Percentiles rank a stretch among this genome's conserved stretches.
These are phyloP conservation scores for Heterobasidion irregulare DNA, from an alignment of 1,284 basidiomycete species.

Conservation along the genomic window DNA sequence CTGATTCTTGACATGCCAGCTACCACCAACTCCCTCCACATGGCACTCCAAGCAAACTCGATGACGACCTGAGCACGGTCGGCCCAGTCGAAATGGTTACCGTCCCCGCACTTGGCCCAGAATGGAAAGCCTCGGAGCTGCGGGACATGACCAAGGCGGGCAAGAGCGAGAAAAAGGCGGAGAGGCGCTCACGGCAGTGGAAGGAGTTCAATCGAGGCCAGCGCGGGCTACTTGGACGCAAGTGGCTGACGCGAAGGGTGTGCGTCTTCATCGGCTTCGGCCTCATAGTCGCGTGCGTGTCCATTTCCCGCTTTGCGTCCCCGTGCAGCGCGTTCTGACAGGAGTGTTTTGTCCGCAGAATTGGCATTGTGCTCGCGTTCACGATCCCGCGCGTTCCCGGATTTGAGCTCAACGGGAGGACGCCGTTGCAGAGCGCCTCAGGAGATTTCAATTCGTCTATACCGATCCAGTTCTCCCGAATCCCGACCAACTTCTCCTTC, in stretches of 20 bases:
- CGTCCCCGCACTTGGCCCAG: constrained; percentile 79
- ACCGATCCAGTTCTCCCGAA: constrained; percentile 55
- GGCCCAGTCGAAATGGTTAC: constrained; percentile 75
- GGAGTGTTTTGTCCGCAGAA: constrained; percentile 28
- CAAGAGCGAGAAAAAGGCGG: constrained; percentile 47
- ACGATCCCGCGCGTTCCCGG: constrained; percentile 73
- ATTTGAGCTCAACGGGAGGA: constrained; percentile 50
- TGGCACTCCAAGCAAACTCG: constrained; percentile 22
- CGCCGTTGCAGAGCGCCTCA: constrained; percentile 53
- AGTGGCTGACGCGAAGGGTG: constrained; percentile 58
- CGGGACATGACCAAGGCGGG: constrained; percentile 65
- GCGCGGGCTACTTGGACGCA: constrained; percentile 67
- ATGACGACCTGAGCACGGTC: constrained; percentile 24
- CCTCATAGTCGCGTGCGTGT: constrained; percentile 50
- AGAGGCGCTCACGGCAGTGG: constrained; percentile 49
- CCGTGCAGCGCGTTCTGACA: background rate
- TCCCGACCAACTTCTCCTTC: constrained; percentile 83
- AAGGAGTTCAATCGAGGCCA: constrained; percentile 68
- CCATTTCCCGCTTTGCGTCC: constrained; percentile 13
- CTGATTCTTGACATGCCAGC: constrained; percentile 6
- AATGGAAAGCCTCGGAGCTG: constrained; percentile 78
- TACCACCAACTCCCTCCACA: constrained; percentile 20
- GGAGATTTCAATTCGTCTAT: constrained; percentile 45
- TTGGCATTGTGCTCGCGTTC: constrained; percentile 65
- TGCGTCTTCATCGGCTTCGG: constrained; percentile 64